Percentiles rank a stretch among this genome's conserved stretches.
Evolutionary conservation across 177 flowering plant genomes (phyloP).

Genomic region (Vitis hybrid): DNA sequence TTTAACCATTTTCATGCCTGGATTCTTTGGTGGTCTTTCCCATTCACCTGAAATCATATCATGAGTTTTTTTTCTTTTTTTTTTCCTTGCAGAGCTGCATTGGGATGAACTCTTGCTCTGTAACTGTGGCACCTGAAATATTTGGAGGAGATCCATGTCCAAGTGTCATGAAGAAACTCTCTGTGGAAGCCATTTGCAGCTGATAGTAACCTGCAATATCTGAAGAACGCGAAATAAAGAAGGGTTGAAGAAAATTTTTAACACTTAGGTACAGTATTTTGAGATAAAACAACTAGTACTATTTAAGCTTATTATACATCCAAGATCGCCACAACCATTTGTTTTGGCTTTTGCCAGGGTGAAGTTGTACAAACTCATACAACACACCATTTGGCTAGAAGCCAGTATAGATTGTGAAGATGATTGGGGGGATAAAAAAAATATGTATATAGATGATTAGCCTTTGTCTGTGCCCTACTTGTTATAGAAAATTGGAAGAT

Average conservation of each 20-base stretch:
- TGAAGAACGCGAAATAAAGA: conserved; percentile 8
- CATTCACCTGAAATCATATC: neutral
- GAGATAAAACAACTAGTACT: neutral
- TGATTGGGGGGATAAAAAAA: conserved; percentile 9
- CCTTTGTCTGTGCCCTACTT: conserved; percentile 8
- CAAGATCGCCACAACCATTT: conserved; percentile 17
- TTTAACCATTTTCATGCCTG: no score
- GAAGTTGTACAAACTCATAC: conserved; percentile 59
- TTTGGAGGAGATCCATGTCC: conserved; percentile 88
- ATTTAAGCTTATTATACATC: conserved; percentile 10
- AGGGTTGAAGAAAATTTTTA: conserved; percentile 6
- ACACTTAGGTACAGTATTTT: conserved; percentile 4
- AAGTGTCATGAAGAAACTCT: conserved; percentile 65
- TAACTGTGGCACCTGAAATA: conserved; percentile 57
- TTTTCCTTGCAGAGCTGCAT: conserved; percentile 58
- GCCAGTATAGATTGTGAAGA: conserved; percentile 25
- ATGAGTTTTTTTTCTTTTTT: neutral
- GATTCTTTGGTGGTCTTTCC: neutral
- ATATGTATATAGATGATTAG: conserved; percentile 9
- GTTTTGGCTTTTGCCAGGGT: conserved; percentile 32
- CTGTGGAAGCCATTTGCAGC: conserved; percentile 79
- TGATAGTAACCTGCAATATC: conserved; percentile 18
- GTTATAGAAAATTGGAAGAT: neutral
- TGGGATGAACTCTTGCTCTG: conserved; percentile 59
- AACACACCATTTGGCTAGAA: conserved; percentile 39